Percentiles rank a stretch among this genome's conserved stretches.
Conservation (phyloP, 2,329 filamentous ascomycete species). For the Trichophyton verrucosum region DNA sequence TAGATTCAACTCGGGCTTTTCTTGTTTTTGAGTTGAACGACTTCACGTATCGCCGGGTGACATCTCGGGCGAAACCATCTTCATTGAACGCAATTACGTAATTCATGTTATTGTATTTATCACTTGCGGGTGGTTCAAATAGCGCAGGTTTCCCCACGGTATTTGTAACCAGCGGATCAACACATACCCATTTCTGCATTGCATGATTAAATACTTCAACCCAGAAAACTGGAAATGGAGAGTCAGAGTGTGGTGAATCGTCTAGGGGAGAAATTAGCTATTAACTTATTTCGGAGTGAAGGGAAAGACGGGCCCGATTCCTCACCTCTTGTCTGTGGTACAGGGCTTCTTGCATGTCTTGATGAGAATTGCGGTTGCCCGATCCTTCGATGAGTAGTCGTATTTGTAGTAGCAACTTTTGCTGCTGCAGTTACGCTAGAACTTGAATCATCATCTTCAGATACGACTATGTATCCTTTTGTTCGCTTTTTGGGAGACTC, state of each 20-base stretch:
- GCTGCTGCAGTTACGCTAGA: slow-evolving; percentile 19
- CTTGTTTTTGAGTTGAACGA: slow-evolving; percentile 84
- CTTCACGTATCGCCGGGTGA: slow-evolving; percentile 78
- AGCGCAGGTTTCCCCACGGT: slow-evolving; percentile 62
- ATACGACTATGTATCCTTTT: slow-evolving; percentile 26
- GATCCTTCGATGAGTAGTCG: slow-evolving; percentile 19
- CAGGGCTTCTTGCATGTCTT: slow-evolving; percentile 6
- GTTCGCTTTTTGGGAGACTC: slow-evolving; percentile 32
- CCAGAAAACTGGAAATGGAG: slow-evolving; percentile 79
- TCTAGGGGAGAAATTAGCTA: not conserved
- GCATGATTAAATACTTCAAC: slow-evolving; percentile 79
- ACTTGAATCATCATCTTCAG: slow-evolving; percentile 24
- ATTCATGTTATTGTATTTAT: slow-evolving; percentile 60
- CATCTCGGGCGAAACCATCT: slow-evolving; percentile 65
- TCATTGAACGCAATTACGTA: slow-evolving; percentile 81
- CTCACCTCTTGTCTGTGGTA: slow-evolving; percentile 9
- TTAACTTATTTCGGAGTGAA: not conserved
- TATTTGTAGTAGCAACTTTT: slow-evolving; percentile 5
- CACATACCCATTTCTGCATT: slow-evolving; percentile 80
- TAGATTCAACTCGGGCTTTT: slow-evolving; percentile 62
- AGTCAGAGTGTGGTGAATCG: slow-evolving; percentile 33
- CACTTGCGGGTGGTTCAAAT: slow-evolving; percentile 71
- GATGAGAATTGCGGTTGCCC: slow-evolving; percentile 23
- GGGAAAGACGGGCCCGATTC: not conserved
- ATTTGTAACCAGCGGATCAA: slow-evolving; percentile 72